A percentile compares a stretch with the other conserved stretches of the same genome.
phyloP scores from a whole-genome alignment of 805 yeast genomes.

The Candida silvicultrix region DNA sequence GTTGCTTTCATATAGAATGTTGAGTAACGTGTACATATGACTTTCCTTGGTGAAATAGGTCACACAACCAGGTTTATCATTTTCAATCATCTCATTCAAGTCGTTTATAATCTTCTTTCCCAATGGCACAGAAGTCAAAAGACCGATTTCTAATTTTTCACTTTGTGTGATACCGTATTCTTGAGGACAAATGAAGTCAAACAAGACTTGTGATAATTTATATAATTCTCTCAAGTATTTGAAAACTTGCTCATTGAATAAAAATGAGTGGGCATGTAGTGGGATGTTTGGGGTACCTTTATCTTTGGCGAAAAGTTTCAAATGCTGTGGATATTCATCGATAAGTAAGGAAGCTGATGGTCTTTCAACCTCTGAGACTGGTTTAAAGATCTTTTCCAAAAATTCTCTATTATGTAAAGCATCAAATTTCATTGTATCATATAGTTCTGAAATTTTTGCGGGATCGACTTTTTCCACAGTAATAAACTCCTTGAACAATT shows the following conservation, averaged over 20 bases:
- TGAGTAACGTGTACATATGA: constrained; percentile 89
- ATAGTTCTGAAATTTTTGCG: constrained; percentile 89
- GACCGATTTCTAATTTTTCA: constrained; percentile 93
- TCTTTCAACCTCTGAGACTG: constrained; percentile 38
- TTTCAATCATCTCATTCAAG: constrained; percentile 69
- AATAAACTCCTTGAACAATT: constrained; percentile 84
- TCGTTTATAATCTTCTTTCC: constrained; percentile 83
- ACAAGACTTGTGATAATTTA: constrained; percentile 82
- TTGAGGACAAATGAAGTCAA: constrained; percentile 97
- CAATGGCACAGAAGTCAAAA: constrained; percentile 87
- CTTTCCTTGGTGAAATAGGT: constrained; percentile 95
- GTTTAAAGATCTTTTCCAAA: constrained; percentile 74
- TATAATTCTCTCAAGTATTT: constrained; percentile 83
- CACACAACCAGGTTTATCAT: constrained; percentile 77
- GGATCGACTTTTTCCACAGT: constrained; percentile 97
- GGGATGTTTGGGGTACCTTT: constrained; percentile 7
- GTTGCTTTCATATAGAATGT: constrained; percentile 86
- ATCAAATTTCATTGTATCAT: constrained; percentile 98
- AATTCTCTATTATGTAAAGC: constrained; percentile 93
- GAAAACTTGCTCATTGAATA: constrained; percentile 76
- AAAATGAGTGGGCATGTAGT: constrained; percentile 7
- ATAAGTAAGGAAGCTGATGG: constrained; percentile 22
- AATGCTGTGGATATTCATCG: constrained; percentile 23
- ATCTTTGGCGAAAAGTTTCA: constrained; percentile 16
- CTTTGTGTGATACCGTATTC: constrained; percentile 96